Conservation (phyloP, 495 filamentous ascomycete species). For the Schizothecium vesticola region DNA sequence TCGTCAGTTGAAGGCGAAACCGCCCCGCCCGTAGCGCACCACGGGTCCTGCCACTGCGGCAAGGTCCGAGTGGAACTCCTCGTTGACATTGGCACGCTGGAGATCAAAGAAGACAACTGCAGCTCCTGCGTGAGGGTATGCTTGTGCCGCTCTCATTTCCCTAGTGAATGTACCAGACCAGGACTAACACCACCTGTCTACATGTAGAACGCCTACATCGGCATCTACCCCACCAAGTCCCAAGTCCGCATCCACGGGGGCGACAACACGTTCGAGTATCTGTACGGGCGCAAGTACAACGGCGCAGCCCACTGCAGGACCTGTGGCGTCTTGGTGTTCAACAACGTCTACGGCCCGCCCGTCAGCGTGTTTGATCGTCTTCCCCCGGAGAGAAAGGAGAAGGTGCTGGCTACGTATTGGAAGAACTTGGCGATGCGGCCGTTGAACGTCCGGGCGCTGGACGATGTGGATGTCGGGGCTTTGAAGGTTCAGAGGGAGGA, state of each 20-base stretch:
- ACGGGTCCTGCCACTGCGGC: constrained; percentile 19
- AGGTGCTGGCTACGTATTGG: constrained; percentile 4
- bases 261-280: constrained; percentile 18
- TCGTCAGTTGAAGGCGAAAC: neutral
- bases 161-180: neutral
- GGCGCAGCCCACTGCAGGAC: constrained; percentile 13
- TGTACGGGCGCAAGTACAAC: constrained; percentile 7
- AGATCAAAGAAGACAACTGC: constrained; percentile 21
- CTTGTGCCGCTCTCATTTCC: neutral
- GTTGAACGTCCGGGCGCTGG: constrained; percentile 18
- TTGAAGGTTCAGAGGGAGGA: constrained; percentile 10
- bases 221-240: constrained; percentile 17
- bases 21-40: neutral
- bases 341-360: constrained; percentile 19
- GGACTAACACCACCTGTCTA: neutral
- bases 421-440: constrained; percentile 20
- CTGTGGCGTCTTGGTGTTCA: constrained; percentile 19
- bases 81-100: neutral
- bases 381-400: constrained; percentile 14
- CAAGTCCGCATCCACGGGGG: constrained; percentile 14
- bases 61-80: constrained; percentile 11
- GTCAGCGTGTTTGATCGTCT: constrained; percentile 12
- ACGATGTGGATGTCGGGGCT: constrained; percentile 3
- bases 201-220: constrained; percentile 20
- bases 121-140: constrained; percentile 19